Percentiles rank a stretch among this genome's conserved stretches.
Evolutionary conservation across 2,329 filamentous ascomycete genomes (phyloP).

Genomic region (Cladophialophora chaetospira): DNA sequence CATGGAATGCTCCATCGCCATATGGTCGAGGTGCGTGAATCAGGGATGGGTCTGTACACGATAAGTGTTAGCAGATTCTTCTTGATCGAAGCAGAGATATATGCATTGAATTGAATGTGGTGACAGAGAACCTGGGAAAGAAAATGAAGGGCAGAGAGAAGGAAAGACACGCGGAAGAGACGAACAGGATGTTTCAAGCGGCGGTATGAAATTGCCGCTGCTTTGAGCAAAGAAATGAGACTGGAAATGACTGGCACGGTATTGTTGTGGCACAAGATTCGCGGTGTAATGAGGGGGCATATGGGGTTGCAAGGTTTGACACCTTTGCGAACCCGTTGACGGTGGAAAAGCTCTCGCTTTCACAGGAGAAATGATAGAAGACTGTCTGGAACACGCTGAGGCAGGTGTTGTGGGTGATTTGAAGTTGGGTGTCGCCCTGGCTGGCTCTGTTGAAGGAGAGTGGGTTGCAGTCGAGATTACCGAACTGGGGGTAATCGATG

Average conservation of each 20-base stretch:
- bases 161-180: slow-evolving; percentile 40
- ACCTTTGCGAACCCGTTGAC: not conserved
- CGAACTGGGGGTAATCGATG: slow-evolving; percentile 18
- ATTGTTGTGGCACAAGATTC: not conserved
- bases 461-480: slow-evolving; percentile 14
- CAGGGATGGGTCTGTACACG: slow-evolving; percentile 28
- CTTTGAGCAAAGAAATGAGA: slow-evolving; percentile 57
- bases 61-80: slow-evolving; percentile 16
- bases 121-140: slow-evolving; percentile 8
- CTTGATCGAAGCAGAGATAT: not conserved
- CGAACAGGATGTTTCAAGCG: slow-evolving; percentile 56
- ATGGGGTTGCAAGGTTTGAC: slow-evolving; percentile 2
- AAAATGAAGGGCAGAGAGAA: slow-evolving; percentile 27
- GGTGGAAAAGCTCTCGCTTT: slow-evolving; percentile 16
- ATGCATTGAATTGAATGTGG: not conserved
- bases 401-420: slow-evolving; percentile 41
- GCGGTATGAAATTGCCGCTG: slow-evolving; percentile 56
- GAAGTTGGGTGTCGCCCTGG: slow-evolving; percentile 33
- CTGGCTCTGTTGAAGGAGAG: slow-evolving; percentile 17
- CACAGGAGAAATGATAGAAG: slow-evolving; percentile 31
- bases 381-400: slow-evolving; percentile 36
- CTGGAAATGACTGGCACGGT: slow-evolving; percentile 25
- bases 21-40: slow-evolving; percentile 23
- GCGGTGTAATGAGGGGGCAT: slow-evolving; percentile 7
- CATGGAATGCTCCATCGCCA: slow-evolving; percentile 17